Conservation (phyloP, 495 filamentous ascomycete species). For the Tuber brumale region DNA sequence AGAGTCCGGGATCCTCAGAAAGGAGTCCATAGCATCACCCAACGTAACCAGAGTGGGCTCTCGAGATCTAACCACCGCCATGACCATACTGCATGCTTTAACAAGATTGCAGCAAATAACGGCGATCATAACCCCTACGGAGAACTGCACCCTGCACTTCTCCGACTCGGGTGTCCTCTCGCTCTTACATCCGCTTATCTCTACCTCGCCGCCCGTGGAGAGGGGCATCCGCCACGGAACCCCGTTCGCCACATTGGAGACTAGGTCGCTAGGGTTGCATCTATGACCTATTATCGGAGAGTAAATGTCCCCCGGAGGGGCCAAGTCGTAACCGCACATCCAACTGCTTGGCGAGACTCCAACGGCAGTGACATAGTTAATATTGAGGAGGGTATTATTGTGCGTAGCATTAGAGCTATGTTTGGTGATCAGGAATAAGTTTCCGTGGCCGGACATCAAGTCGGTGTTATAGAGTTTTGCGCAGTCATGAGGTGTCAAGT, state of each 20-base stretch:
- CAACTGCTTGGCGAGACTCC: too few species aligned
- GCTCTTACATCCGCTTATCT: background rate
- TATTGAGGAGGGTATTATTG: background rate
- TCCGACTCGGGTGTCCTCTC: background rate
- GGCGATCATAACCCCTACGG: conserved; percentile 38
- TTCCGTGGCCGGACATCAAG: background rate
- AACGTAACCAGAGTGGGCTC: conserved; percentile 8
- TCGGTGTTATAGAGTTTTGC: background rate
- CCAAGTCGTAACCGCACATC: too few species aligned
- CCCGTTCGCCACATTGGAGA: background rate
- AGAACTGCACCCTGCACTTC: conserved; percentile 41
- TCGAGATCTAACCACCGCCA: conserved; percentile 27
- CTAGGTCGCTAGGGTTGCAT: background rate
- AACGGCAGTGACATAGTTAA: accelerated
- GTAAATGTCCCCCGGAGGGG: too few species aligned
- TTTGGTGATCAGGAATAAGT: background rate
- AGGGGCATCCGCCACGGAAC: background rate
- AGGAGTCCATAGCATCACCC: conserved; percentile 11
- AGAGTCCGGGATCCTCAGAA: background rate
- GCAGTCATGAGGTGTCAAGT: background rate
- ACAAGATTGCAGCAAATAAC: too few species aligned
- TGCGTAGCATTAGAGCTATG: too few species aligned
- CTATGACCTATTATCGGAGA: too few species aligned
- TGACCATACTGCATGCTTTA: conserved; percentile 28
- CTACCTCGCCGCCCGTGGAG: background rate